Evolutionary conservation across 2,329 filamentous ascomycete species (phyloP), one percentile per base, ranked within the genome.

Genomic region (Gremmenia infestans): DNA sequence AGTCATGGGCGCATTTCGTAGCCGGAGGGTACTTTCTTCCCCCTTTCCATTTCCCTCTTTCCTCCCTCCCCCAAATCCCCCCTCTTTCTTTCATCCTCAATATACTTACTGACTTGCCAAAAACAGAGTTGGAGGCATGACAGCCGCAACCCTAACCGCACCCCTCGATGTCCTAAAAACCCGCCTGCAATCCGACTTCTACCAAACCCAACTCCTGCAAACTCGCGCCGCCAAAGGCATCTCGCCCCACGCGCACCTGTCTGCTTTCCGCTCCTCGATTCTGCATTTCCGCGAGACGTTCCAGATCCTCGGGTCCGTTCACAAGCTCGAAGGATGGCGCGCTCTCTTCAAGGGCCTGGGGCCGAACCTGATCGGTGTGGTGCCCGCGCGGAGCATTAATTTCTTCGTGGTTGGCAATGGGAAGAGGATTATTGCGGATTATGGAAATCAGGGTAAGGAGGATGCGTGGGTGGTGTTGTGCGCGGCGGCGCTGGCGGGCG

Each of bases 141-240:
- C 90, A 17, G 87, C 93, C 11, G 89, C 93, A 23, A 86, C 89
- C n/a, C 74, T 97, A n/a, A 97, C 93, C 1, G 91, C 91, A 8
- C 93, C 93, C 22, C 87, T 97, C 57, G 93, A 97, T 69, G 92
- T 97, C 35, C 81, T 97, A 50, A 96, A 96, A 72, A 97, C 93
- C 11, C 85, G 93, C 37, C 79, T 97, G 3, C 93, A 97, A 72
- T 95, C 91, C 67, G 92, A 96, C 69, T 95, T 95, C 71, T 97
- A 97, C 78, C 90, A 96, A 71, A 80, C 85, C 8, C 89, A 96
- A 72, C 80, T 96, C 47, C 80, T 81, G 32, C 82, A 86, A 15
- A 80, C 83, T 8, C 82, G 88, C 50, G 76, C 81, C n/a, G 81
- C 84, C 68, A 68, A 67, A 45, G 68, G 68, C 47, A 70, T 68